These are phyloP conservation scores for Pterocarpus macrocarpus DNA, from an alignment of 306 rosid species.

Conservation along the genomic window DNA sequence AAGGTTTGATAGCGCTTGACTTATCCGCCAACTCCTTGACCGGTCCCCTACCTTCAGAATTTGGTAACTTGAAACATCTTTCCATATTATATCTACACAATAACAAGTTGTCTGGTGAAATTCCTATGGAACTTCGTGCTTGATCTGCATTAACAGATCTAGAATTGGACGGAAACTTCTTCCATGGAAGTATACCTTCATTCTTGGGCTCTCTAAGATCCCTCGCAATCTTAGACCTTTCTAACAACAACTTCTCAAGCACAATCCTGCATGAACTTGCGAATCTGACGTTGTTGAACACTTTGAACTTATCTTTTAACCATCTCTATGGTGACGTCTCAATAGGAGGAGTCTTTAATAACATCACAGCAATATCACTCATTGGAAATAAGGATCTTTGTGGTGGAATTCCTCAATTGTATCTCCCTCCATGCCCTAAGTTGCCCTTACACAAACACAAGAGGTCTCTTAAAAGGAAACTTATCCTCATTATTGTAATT, in stretches of 20 bases:
- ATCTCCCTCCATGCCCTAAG: constrained; percentile 29
- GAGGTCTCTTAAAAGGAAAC: neutral
- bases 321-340: constrained; percentile 56
- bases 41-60: constrained; percentile 43
- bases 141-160: constrained; percentile 16
- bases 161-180: neutral
- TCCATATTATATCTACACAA: neutral
- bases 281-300: neutral
- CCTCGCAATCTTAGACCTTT: constrained; percentile 13
- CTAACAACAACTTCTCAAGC: constrained; percentile 27
- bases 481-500: constrained; percentile 17
- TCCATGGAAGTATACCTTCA: constrained; percentile 36
- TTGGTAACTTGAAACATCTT: constrained; percentile 46
- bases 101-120: constrained; percentile 49
- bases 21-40: constrained; percentile 28
- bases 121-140: constrained; percentile 38
- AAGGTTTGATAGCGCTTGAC: constrained; percentile 30
- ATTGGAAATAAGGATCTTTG: constrained; percentile 44
- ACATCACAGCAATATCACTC: constrained; percentile 28
- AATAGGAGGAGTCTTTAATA: constrained; percentile 41
- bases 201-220: constrained; percentile 31
- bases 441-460: neutral
- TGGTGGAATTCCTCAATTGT: constrained; percentile 50
- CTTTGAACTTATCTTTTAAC: constrained; percentile 50
- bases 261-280: constrained; percentile 29